Percentiles rank a stretch among this genome's conserved stretches.
Conservation (phyloP, 192 early-diverging fungal genomes). For the Linnemannia hyalina region DNA sequence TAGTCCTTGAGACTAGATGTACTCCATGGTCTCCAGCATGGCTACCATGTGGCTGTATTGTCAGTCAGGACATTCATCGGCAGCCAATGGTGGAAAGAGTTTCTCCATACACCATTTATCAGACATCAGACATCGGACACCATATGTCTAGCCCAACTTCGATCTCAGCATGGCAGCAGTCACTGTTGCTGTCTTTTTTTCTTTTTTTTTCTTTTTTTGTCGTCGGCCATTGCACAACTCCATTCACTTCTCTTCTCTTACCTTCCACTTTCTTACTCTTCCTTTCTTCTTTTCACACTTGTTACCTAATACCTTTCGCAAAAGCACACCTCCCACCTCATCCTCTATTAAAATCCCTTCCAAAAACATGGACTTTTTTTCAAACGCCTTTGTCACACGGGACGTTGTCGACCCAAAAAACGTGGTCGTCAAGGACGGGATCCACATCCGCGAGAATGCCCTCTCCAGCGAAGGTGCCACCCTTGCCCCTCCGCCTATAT, state of each 20-base stretch:
- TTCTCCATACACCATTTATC: no score
- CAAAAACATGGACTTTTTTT: constrained; percentile 50
- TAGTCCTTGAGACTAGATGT: neutral
- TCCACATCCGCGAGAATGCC: constrained; percentile 45
- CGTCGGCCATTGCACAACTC: neutral
- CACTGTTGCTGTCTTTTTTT: constrained; percentile 5
- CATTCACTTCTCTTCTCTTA: neutral
- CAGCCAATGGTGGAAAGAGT: neutral
- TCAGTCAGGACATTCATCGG: neutral
- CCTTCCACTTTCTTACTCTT: no score
- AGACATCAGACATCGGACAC: no score
- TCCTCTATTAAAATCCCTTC: neutral
- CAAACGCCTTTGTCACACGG: constrained; percentile 44
- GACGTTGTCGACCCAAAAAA: constrained; percentile 17
- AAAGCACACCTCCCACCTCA: neutral
- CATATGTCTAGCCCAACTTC: neutral
- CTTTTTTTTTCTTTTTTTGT: constrained; percentile 34
- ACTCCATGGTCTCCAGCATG: neutral
- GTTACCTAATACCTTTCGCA: neutral
- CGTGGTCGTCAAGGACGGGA: constrained; percentile 47
- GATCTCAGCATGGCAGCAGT: constrained; percentile 4
- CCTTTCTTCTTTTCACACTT: neutral
- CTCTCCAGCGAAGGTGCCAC: neutral
- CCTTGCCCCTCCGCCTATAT: neutral
- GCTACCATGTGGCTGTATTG: neutral